phyloP scores from a whole-genome alignment of 176 grass and related monocot species.

The Cocos nucifera region DNA sequence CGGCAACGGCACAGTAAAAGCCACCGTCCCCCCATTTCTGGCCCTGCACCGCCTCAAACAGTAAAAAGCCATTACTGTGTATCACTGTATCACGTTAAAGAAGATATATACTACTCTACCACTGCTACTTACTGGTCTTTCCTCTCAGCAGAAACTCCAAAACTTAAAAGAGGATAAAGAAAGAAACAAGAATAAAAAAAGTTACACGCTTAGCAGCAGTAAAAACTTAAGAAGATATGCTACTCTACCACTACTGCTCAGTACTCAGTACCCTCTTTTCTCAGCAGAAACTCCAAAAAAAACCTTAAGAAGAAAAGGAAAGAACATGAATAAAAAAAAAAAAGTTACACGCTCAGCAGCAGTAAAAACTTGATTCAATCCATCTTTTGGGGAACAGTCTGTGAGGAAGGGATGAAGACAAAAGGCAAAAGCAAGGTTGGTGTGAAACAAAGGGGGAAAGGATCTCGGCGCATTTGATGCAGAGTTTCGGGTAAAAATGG shows the following conservation, averaged over 20 bases:
- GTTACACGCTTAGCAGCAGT: background rate
- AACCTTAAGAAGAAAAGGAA: background rate
- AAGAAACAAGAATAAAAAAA: background rate
- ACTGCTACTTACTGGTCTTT: too few species aligned
- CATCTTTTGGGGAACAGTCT: background rate
- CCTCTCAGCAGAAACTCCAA: too few species aligned
- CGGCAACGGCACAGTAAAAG: conserved; percentile 13
- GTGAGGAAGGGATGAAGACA: too few species aligned
- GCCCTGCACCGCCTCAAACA: background rate
- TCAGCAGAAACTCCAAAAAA: too few species aligned
- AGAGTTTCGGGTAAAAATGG: background rate
- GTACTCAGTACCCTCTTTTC: too few species aligned
- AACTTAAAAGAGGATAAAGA: background rate
- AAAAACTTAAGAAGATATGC: too few species aligned
- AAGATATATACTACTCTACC: too few species aligned
- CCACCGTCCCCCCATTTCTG: background rate
- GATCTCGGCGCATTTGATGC: conserved; percentile 6
- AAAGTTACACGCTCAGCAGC: background rate
- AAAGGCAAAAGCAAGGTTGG: background rate
- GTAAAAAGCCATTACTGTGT: background rate
- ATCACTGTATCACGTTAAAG: too few species aligned
- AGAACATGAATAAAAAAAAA: background rate
- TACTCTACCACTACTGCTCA: too few species aligned
- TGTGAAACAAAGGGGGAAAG: background rate
- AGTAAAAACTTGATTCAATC: too few species aligned